Percentiles rank a stretch among this genome's conserved stretches.
These are phyloP conservation scores for Friedmanniomyces endolithicus DNA, from an alignment of 495 filamentous ascomycete species.

Conservation along the genomic window DNA sequence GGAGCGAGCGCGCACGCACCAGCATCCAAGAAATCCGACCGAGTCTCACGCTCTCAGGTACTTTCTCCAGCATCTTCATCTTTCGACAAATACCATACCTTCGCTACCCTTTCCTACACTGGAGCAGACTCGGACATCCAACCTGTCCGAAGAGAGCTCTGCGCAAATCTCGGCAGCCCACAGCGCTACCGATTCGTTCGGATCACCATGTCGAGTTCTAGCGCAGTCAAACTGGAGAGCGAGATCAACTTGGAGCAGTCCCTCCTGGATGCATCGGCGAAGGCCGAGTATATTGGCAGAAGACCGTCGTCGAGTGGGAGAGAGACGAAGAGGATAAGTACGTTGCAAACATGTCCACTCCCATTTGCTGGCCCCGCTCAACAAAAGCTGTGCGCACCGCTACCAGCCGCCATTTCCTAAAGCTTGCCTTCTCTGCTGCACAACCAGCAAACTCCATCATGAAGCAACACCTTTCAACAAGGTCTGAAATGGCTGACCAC, in stretches of 20 bases:
- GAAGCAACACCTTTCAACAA: conserved; percentile 19
- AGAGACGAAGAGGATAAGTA: conserved; percentile 28
- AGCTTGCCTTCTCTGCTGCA: conserved; percentile 5
- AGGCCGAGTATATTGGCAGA: conserved; percentile 10
- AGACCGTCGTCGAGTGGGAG: conserved; percentile 20
- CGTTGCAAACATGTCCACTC: conserved; percentile 13
- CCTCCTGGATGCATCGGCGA: conserved; percentile 12
- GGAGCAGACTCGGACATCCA: not conserved
- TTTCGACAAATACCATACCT: not conserved
- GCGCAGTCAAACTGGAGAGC: not conserved
- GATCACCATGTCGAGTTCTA: conserved; percentile 2
- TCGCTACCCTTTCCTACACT: not conserved
- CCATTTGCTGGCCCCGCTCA: not conserved
- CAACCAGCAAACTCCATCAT: conserved; percentile 5
- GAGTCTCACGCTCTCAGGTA: not conserved
- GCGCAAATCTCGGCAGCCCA: not conserved
- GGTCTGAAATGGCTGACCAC: conserved; percentile 13
- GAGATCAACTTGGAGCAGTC: conserved; percentile 7
- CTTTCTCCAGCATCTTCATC: not conserved
- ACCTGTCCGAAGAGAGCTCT: not conserved
- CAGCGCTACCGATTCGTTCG: not conserved
- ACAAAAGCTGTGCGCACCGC: not conserved
- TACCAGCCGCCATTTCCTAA: not conserved
- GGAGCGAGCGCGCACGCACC: no score
- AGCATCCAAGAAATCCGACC: no score